Evolutionary conservation across 441 rosid species (phyloP).

Genomic region (Brassica hybrid): DNA sequence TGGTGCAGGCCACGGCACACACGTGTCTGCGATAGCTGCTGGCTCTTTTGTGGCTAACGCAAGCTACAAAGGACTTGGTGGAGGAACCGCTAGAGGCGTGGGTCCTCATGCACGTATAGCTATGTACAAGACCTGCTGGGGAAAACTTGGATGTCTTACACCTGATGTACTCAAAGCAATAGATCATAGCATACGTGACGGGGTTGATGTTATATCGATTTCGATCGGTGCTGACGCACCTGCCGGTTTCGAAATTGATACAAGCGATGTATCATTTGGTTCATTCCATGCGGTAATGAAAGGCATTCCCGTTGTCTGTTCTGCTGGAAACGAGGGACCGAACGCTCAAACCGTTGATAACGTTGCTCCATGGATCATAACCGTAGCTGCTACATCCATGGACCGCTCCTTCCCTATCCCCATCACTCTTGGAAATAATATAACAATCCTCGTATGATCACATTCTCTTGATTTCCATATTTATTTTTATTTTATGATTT

Average conservation of each 20-base stretch:
- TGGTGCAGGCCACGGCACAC: conserved; percentile 71
- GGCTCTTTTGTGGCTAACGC: conserved; percentile 55
- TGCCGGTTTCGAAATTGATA: conserved; percentile 36
- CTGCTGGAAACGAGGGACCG: conserved; percentile 69
- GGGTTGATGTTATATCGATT: conserved; percentile 72
- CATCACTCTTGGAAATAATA: conserved; percentile 46
- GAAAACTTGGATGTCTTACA: conserved; percentile 49
- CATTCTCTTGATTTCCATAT: no score
- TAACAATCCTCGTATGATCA: conserved; percentile 31
- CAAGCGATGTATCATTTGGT: conserved; percentile 60
- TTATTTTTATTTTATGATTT: background rate
- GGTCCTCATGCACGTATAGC: conserved; percentile 75
- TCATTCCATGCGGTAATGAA: conserved; percentile 71
- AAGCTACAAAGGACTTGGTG: conserved; percentile 59
- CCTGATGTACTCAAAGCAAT: conserved; percentile 58
- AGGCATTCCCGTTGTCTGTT: conserved; percentile 70
- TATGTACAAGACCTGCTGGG: conserved; percentile 81
- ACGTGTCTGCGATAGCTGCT: conserved; percentile 72
- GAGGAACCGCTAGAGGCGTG: conserved; percentile 75
- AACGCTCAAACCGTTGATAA: conserved; percentile 45
- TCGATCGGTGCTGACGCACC: conserved; percentile 75
- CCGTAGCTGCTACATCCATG: conserved; percentile 64
- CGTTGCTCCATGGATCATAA: conserved; percentile 75
- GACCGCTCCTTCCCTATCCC: conserved; percentile 56
- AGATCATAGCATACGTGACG: conserved; percentile 60